Evolutionary conservation across 805 yeast species (phyloP), one percentile per base, ranked within the genome.

Genomic region (Myxozyma kluyveri): DNA sequence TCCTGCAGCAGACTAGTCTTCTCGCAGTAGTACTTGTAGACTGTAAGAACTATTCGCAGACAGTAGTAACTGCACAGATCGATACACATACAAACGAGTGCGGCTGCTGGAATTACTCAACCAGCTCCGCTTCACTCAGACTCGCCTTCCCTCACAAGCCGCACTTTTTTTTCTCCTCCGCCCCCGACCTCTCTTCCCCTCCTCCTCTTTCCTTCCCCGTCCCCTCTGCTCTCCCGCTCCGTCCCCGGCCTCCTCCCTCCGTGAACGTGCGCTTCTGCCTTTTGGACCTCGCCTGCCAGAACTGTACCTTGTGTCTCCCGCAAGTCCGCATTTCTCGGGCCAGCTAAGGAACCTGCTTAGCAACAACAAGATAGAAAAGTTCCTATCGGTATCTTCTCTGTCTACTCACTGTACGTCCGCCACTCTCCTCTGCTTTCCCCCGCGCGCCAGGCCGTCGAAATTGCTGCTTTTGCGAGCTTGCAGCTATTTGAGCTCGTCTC

Each of bases 91-190:
- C 33, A 14, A 9, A 14, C 33, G 33, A 9, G 33, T 14, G 12
- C 33, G 14, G 12, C 14, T 6, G 4, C 24, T 23, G 32, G 18
- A 27, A 12, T 9, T 18, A 9, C 14, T 32, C 43, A 39, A 9
- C 43, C 32, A 12, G n/a, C 31, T 12, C 43, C 32, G 42, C 41
- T 9, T 23, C 24, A 22, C 45, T 9, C 24, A 27, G 21, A n/a
- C 18, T 29, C 14, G n/a, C 12, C 27, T 12, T 35, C 21, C 21
- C 14, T 24, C 32, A 5, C 32, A 43, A 45, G 40, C 45, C 40
- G 45, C 27, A 23, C 19, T 17, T 38, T 44, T 49, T 49, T 49
- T 49, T 44, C 40, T 29, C 38, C 44, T 39, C 23, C 33, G 14
- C 38, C 18, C 47, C 24, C 45, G 18, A 38, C 32, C 47, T 24